A percentile compares a stretch with the other conserved stretches of the same genome.
phyloP scores from a whole-genome alignment of 2,329 filamentous ascomycete species.

The Cladosporium sp. region DNA sequence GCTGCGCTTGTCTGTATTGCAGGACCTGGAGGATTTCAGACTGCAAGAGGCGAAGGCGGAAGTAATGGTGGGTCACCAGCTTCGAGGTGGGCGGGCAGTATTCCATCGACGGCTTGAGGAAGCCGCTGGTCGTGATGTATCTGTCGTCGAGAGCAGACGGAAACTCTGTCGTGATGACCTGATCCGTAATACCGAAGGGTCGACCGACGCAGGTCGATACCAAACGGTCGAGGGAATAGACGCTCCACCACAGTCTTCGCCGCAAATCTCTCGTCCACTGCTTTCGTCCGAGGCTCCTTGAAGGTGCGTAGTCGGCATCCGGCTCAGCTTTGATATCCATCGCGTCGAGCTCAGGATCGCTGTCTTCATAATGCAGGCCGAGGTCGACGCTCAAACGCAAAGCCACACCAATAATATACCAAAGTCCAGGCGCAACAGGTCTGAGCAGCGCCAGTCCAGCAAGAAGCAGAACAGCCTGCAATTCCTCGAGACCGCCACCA shows the following conservation, averaged over 20 bases:
- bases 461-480: slow-evolving; percentile 87
- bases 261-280: slow-evolving; percentile 85
- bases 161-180: slow-evolving; percentile 93
- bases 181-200: slow-evolving; percentile 92
- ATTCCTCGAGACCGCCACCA: slow-evolving; percentile 84
- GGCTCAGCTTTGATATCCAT: slow-evolving; percentile 25
- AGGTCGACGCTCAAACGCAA: slow-evolving; percentile 87
- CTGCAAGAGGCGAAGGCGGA: slow-evolving; percentile 80
- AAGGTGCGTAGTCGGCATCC: slow-evolving; percentile 22
- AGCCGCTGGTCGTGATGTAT: slow-evolving; percentile 77
- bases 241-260: slow-evolving; percentile 92
- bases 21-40: slow-evolving; percentile 93
- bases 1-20: slow-evolving; percentile 84
- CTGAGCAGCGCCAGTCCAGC: slow-evolving; percentile 88
- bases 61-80: slow-evolving; percentile 86
- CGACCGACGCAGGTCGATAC: slow-evolving; percentile 91
- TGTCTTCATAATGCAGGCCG: slow-evolving; percentile 86
- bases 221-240: slow-evolving; percentile 90
- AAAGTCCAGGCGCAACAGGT: slow-evolving; percentile 87
- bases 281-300: slow-evolving; percentile 58
- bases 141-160: slow-evolving; percentile 84
- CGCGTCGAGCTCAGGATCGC: slow-evolving; percentile 55
- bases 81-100: slow-evolving; percentile 69
- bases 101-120: slow-evolving; percentile 58
- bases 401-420: slow-evolving; percentile 96